Conservation (phyloP, 768 basidiomycete species). For the Collybia mongolica region DNA sequence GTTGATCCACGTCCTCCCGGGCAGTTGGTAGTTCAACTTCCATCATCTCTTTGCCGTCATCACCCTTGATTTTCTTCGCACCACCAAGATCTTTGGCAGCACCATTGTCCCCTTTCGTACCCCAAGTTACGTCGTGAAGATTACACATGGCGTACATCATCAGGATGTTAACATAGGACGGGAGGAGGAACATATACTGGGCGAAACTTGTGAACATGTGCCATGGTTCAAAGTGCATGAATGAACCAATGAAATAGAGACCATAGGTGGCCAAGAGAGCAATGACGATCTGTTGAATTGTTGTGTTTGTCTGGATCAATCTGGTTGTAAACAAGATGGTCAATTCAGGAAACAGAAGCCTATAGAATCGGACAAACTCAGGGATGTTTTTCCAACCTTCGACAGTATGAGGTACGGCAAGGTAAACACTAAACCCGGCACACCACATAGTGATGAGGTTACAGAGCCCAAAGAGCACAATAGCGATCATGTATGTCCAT, state of each 20-base stretch:
- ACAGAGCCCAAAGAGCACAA: conserved; percentile 77
- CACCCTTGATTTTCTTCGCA: conserved; percentile 85
- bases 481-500: conserved; percentile 77
- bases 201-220: conserved; percentile 94
- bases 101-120: conserved; percentile 91
- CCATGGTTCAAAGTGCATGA: conserved; percentile 94
- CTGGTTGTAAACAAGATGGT: conserved; percentile 23
- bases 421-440: conserved; percentile 87
- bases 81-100: conserved; percentile 85
- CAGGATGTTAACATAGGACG: conserved; percentile 74
- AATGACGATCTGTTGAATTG: conserved; percentile 83
- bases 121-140: conserved; percentile 88
- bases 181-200: conserved; percentile 90
- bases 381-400: conserved; percentile 74
- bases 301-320: conserved; percentile 60
- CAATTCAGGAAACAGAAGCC: not conserved
- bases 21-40: conserved; percentile 83
- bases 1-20: conserved; percentile 83
- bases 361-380: conserved; percentile 44
- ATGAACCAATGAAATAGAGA: conserved; percentile 81
- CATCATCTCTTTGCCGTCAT: conserved; percentile 82
- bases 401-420: conserved; percentile 74
- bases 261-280: conserved; percentile 77
- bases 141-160: conserved; percentile 98
- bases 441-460: conserved; percentile 84